These are phyloP conservation scores for Neurospora sp. DNA, from an alignment of 495 filamentous ascomycete genomes.

Conservation along the genomic window DNA sequence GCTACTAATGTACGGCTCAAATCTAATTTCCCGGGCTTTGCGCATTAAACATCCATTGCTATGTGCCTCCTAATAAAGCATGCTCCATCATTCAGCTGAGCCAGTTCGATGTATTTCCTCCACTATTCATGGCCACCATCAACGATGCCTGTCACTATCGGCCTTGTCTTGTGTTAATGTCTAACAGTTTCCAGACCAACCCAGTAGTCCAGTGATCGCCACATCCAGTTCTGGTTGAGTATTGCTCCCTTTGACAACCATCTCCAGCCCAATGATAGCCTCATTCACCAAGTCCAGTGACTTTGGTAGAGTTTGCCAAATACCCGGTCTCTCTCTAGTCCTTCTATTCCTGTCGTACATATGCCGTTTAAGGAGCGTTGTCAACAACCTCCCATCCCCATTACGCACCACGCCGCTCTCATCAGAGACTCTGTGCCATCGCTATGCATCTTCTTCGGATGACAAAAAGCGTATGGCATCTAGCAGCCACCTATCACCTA, in stretches of 20 bases:
- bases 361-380: neutral
- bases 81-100: neutral
- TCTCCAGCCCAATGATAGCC: neutral
- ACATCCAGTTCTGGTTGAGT: neutral
- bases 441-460: neutral
- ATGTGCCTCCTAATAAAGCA: neutral
- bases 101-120: neutral
- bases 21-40: neutral
- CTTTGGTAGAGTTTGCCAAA: neutral
- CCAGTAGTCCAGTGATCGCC: neutral
- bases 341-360: neutral
- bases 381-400: neutral
- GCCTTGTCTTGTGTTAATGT: neutral
- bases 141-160: neutral
- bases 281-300: neutral
- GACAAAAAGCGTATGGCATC: neutral
- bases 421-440: neutral
- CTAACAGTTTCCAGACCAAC: neutral
- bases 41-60: neutral
- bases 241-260: neutral
- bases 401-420: neutral
- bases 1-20: neutral
- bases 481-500: neutral
- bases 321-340: neutral
- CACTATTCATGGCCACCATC: neutral